Conservation (phyloP, 306 rosid genomes). For the Fragaria iinumae region DNA sequence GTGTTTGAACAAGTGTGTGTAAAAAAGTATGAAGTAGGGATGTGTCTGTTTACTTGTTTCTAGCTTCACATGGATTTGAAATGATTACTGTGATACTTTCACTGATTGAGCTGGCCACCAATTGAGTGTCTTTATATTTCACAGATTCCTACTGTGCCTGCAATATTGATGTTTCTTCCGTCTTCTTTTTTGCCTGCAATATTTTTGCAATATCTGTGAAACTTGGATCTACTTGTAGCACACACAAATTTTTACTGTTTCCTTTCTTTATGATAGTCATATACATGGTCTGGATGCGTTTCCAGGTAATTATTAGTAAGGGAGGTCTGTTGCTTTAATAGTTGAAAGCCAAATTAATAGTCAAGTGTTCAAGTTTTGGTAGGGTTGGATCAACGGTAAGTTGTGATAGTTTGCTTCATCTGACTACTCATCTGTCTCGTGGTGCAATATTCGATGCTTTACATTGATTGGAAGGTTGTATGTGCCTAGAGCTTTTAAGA, state of each 20-base stretch:
- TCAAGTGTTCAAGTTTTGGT: neutral
- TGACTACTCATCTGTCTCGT: neutral
- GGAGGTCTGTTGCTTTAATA: neutral
- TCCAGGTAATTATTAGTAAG: neutral
- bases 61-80: neutral
- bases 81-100: neutral
- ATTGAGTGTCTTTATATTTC: neutral
- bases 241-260: neutral
- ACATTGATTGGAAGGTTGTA: neutral
- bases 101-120: neutral
- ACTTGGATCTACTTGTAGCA: neutral
- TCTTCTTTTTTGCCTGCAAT: neutral
- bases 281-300: slow-evolving; percentile 1
- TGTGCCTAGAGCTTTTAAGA: neutral
- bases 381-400: neutral
- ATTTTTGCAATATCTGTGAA: too few relatives aligned
- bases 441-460: neutral
- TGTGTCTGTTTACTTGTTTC: slow-evolving; percentile 1
- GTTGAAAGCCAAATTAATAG: neutral
- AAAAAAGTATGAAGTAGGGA: neutral
- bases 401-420: neutral
- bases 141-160: neutral
- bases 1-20: neutral
- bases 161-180: neutral
- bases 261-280: neutral